These are phyloP conservation scores for Apiotrichum brassicae DNA, from an alignment of 1,284 basidiomycete species.

Conservation along the genomic window DNA sequence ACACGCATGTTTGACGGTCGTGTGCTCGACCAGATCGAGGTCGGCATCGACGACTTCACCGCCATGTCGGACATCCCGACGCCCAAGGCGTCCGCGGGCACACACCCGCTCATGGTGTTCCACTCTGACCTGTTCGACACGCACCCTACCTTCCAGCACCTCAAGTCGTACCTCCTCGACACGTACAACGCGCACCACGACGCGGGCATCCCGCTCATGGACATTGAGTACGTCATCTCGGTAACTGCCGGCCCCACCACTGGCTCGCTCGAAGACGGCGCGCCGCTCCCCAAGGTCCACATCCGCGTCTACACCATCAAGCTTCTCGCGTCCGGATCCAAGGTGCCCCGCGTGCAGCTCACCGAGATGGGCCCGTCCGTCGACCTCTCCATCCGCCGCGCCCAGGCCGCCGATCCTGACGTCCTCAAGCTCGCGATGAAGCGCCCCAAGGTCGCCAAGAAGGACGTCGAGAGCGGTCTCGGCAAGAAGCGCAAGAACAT, in stretches of 20 bases:
- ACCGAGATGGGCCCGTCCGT: slow-evolving; percentile 86
- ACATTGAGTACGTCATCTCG: slow-evolving; percentile 87
- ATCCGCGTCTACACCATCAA: slow-evolving; percentile 79
- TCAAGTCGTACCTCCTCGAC: slow-evolving; percentile 86
- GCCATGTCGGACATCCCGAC: slow-evolving; percentile 79
- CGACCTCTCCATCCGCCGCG: slow-evolving; percentile 72
- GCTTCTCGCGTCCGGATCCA: slow-evolving; percentile 64
- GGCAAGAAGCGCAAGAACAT: slow-evolving; percentile 91
- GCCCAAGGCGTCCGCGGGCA: slow-evolving; percentile 80
- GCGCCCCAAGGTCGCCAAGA: slow-evolving; percentile 78
- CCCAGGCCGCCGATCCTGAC: slow-evolving; percentile 68
- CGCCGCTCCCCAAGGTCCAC: slow-evolving; percentile 68
- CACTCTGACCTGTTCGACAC: slow-evolving; percentile 88
- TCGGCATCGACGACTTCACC: slow-evolving; percentile 74
- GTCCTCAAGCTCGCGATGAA: slow-evolving; percentile 73
- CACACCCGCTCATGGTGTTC: slow-evolving; percentile 91
- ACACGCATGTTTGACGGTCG: slow-evolving; percentile 80
- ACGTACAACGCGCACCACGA: slow-evolving; percentile 81
- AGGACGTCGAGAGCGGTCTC: slow-evolving; percentile 74
- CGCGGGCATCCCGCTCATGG: slow-evolving; percentile 73
- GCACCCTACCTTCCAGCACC: slow-evolving; percentile 80
- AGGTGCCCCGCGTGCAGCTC: slow-evolving; percentile 73
- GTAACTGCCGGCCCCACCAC: slow-evolving; percentile 63
- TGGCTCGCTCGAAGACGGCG: slow-evolving; percentile 37
- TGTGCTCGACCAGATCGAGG: slow-evolving; percentile 90